Evolutionary conservation across 768 basidiomycete genomes (phyloP).

Genomic region (Tylopilus sp.): DNA sequence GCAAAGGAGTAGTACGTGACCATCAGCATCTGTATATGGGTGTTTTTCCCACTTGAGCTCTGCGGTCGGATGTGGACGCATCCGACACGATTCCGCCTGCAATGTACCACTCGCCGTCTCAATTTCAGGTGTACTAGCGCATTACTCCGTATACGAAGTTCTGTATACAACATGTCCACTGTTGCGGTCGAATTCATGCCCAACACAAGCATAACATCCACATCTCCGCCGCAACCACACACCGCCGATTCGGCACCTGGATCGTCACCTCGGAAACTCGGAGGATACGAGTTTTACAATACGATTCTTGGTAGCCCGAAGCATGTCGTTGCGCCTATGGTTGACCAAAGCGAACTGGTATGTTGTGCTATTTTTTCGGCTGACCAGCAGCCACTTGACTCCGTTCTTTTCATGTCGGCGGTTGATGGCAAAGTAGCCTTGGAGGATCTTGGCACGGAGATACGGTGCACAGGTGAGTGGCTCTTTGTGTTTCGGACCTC

Average conservation of each 20-base stretch:
- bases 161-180: constrained; percentile 5
- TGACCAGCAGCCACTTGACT: background rate
- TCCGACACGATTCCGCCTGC: constrained; percentile 3
- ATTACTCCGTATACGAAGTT: background rate
- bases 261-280: constrained; percentile 40
- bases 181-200: background rate
- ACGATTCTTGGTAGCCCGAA: constrained; percentile 80
- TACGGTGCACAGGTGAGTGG: constrained; percentile 71
- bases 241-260: background rate
- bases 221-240: background rate
- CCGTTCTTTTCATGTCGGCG: background rate
- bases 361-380: constrained; percentile 29
- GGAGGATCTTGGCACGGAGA: constrained; percentile 77
- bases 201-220: background rate
- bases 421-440: constrained; percentile 57
- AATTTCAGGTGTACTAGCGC: background rate
- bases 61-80: background rate
- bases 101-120: constrained; percentile 2
- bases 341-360: constrained; percentile 95
- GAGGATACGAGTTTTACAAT: constrained; percentile 82
- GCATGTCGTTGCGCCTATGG: constrained; percentile 95
- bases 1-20: no score
- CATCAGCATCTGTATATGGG: background rate
- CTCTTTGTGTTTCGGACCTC: background rate
- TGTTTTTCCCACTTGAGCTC: background rate